phyloP scores from a whole-genome alignment of 2,329 filamentous ascomycete species.

The Scedosporium dehoogii region DNA sequence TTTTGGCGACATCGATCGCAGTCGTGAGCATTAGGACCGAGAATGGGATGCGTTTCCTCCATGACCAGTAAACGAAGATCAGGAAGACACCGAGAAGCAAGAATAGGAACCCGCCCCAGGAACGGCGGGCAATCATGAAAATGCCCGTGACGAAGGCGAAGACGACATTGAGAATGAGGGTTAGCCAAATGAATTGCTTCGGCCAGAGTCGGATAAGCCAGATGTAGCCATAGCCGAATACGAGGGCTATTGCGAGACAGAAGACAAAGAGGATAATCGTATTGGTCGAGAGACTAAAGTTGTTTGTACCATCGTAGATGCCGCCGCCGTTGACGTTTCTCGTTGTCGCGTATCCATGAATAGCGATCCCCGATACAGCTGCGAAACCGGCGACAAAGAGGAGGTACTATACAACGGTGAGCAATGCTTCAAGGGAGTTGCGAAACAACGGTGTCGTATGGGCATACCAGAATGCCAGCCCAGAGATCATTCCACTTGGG shows the following conservation, averaged over 20 bases:
- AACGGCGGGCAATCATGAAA: constrained; percentile 68
- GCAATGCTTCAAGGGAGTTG: neutral
- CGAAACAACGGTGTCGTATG: neutral
- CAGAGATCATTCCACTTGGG: constrained; percentile 89
- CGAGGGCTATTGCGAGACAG: constrained; percentile 61
- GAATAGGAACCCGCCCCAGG: constrained; percentile 84
- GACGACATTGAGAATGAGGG: constrained; percentile 77
- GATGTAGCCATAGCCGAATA: constrained; percentile 70
- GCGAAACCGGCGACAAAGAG: constrained; percentile 62
- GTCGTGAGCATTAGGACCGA: constrained; percentile 83
- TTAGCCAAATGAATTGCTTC: constrained; percentile 87
- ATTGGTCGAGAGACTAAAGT: constrained; percentile 65
- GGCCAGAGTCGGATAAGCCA: constrained; percentile 66
- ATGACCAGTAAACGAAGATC: constrained; percentile 74
- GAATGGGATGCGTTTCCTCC: constrained; percentile 87
- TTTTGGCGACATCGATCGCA: constrained; percentile 73
- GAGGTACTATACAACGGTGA: constrained; percentile 44
- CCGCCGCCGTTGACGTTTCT: constrained; percentile 56
- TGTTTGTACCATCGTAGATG: constrained; percentile 61
- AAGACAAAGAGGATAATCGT: constrained; percentile 80
- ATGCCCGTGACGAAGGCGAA: constrained; percentile 78
- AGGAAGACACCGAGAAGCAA: constrained; percentile 73
- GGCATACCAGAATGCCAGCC: constrained; percentile 66
- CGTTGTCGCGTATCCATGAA: constrained; percentile 62
- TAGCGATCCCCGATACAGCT: constrained; percentile 63